Conservation (phyloP, 2,329 filamentous ascomycete species). For the Colletotrichum spaethianum region DNA sequence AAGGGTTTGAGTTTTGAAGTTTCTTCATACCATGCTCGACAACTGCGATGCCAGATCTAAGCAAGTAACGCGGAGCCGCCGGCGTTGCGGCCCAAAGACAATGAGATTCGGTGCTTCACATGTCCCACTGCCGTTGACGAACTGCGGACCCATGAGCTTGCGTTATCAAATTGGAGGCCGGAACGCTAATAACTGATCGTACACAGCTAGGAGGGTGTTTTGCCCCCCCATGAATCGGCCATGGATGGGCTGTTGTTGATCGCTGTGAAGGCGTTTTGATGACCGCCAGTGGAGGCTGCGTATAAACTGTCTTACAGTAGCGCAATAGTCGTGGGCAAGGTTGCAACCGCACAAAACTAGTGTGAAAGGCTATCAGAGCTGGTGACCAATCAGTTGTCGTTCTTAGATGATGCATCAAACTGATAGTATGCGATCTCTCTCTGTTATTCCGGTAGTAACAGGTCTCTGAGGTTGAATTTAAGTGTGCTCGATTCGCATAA, state of each 20-base stretch:
- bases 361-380: neutral
- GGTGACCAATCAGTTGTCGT: slow-evolving; percentile 13
- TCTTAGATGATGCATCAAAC: neutral
- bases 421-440: neutral
- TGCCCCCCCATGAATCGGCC: neutral
- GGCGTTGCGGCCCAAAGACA: neutral
- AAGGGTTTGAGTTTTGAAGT: neutral
- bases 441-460: neutral
- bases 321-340: neutral
- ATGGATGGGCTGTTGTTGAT: neutral
- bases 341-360: neutral
- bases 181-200: neutral
- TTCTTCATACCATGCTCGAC: neutral
- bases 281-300: neutral
- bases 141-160: neutral
- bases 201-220: too few species aligned
- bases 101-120: neutral
- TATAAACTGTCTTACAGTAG: neutral
- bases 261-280: neutral
- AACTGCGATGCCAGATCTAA: neutral
- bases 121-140: neutral
- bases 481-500: slow-evolving; percentile 13
- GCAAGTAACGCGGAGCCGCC: too few species aligned
- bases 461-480: slow-evolving; percentile 18
- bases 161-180: neutral